Evolutionary conservation across 1,139 yeast species (phyloP).

Genomic region (Suhomyces anneliseae): DNA sequence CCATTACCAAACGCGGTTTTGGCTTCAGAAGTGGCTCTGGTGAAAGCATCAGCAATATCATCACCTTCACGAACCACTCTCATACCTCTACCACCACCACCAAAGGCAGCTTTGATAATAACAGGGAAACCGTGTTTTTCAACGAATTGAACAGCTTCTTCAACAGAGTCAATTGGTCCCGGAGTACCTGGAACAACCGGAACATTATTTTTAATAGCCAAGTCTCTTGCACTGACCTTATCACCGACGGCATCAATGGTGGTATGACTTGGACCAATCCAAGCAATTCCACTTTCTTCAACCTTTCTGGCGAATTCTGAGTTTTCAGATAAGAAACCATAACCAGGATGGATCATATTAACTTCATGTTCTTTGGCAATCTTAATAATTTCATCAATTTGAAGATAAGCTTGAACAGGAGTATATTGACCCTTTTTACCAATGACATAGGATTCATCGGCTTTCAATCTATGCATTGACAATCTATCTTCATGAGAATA

Average conservation of each 20-base stretch:
- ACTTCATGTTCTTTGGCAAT: slow-evolving; percentile 88
- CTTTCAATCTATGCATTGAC: slow-evolving; percentile 91
- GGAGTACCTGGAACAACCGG: slow-evolving; percentile 99
- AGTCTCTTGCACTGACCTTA: slow-evolving; percentile 88
- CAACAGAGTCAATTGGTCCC: slow-evolving; percentile 85
- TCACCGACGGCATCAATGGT: slow-evolving; percentile 98
- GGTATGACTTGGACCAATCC: slow-evolving; percentile 91
- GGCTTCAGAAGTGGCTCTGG: slow-evolving; percentile 94
- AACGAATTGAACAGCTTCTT: slow-evolving; percentile 79
- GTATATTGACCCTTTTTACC: slow-evolving; percentile 88
- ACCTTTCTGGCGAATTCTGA: slow-evolving; percentile 93
- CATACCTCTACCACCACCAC: slow-evolving; percentile 99
- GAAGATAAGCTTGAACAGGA: slow-evolving; percentile 95
- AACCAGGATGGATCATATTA: slow-evolving; percentile 98
- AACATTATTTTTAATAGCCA: slow-evolving; percentile 79
- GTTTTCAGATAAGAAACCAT: slow-evolving; percentile 94
- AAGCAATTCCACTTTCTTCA: slow-evolving; percentile 85
- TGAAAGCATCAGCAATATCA: slow-evolving; percentile 85
- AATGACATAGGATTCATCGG: slow-evolving; percentile 90
- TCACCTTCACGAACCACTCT: slow-evolving; percentile 98
- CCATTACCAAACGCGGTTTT: slow-evolving; percentile 95
- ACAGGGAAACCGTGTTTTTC: slow-evolving; percentile 89
- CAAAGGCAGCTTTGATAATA: slow-evolving; percentile 97
- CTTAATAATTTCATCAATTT: slow-evolving; percentile 89
- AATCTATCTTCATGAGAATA: slow-evolving; percentile 95